A percentile compares a stretch with the other conserved stretches of the same genome.
Evolutionary conservation across 345 rosid genomes (phyloP).

Genomic region (Tarenaya hassleriana): DNA sequence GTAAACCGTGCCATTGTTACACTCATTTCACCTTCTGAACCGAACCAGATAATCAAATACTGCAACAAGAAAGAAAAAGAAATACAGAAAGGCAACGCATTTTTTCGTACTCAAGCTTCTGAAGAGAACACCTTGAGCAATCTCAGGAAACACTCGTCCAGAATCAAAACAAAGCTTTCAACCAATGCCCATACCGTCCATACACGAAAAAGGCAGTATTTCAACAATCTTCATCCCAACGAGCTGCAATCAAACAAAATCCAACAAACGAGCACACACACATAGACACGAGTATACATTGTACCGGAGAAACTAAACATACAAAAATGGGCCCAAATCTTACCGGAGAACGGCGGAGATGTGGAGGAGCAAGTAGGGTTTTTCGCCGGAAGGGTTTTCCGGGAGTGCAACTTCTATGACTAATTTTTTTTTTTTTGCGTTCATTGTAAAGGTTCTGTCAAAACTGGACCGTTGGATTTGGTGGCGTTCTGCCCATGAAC

Average conservation of each 20-base stretch:
- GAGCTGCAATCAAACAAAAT: background rate
- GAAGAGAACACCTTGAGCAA: background rate
- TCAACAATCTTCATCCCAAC: background rate
- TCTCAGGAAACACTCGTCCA: background rate
- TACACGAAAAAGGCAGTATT: background rate
- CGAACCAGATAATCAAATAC: background rate
- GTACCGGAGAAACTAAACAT: background rate
- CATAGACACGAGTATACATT: background rate
- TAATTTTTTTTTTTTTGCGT: too few relatives aligned
- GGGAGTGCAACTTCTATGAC: too few relatives aligned
- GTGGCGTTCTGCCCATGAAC: background rate
- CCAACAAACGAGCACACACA: background rate
- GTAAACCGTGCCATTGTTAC: too few relatives aligned
- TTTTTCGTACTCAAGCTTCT: constrained; percentile 2
- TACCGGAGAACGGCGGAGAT: constrained; percentile 12
- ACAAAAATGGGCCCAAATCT: background rate
- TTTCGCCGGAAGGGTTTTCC: constrained; percentile 17
- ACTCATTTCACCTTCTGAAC: background rate
- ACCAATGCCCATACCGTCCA: background rate
- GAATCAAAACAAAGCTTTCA: background rate
- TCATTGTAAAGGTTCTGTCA: constrained; percentile 29
- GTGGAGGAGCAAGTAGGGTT: background rate
- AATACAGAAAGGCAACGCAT: constrained; percentile 13
- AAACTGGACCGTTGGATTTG: constrained; percentile 39
- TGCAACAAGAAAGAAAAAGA: background rate